Conservation (phyloP, 2,329 filamentous ascomycete genomes). For the Didymella exigua region DNA sequence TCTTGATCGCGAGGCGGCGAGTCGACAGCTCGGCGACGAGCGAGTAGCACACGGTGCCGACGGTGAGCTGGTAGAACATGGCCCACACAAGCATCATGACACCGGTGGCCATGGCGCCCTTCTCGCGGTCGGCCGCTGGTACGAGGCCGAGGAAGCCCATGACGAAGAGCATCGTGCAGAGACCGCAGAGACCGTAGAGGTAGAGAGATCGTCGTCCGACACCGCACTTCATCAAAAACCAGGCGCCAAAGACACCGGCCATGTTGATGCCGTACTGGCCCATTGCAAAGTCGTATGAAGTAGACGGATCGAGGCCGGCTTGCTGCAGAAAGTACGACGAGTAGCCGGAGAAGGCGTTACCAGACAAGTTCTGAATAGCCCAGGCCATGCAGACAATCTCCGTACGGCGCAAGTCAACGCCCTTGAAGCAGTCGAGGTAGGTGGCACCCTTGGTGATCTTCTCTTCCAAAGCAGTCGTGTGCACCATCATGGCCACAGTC, state of each 20-base stretch:
- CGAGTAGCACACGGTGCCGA: slow-evolving; percentile 89
- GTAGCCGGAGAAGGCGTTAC: slow-evolving; percentile 56
- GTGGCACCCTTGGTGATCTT: slow-evolving; percentile 73
- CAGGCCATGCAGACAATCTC: slow-evolving; percentile 67
- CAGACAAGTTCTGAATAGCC: slow-evolving; percentile 56
- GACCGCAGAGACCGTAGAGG: slow-evolving; percentile 70
- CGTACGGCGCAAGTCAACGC: slow-evolving; percentile 76
- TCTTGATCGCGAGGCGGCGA: slow-evolving; percentile 85
- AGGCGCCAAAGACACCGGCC: slow-evolving; percentile 79
- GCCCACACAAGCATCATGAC: slow-evolving; percentile 69
- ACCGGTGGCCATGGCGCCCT: slow-evolving; percentile 77
- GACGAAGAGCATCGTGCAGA: slow-evolving; percentile 78
- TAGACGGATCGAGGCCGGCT: slow-evolving; percentile 52
- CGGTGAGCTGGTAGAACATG: slow-evolving; percentile 77
- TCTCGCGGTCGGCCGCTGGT: slow-evolving; percentile 61
- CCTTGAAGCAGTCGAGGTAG: slow-evolving; percentile 84
- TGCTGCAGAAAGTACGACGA: slow-evolving; percentile 58
- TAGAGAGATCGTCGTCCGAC: slow-evolving; percentile 79
- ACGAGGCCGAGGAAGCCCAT: slow-evolving; percentile 84
- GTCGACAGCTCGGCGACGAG: slow-evolving; percentile 85
- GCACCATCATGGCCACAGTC: slow-evolving; percentile 89
- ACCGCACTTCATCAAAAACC: slow-evolving; percentile 77
- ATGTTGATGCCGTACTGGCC: slow-evolving; percentile 73
- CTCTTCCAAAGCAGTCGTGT: slow-evolving; percentile 81
- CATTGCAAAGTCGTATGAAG: slow-evolving; percentile 55